These are phyloP conservation scores for Smallanthus sonchifolius DNA, from an alignment of 129 eudicot genomes.

Conservation along the genomic window DNA sequence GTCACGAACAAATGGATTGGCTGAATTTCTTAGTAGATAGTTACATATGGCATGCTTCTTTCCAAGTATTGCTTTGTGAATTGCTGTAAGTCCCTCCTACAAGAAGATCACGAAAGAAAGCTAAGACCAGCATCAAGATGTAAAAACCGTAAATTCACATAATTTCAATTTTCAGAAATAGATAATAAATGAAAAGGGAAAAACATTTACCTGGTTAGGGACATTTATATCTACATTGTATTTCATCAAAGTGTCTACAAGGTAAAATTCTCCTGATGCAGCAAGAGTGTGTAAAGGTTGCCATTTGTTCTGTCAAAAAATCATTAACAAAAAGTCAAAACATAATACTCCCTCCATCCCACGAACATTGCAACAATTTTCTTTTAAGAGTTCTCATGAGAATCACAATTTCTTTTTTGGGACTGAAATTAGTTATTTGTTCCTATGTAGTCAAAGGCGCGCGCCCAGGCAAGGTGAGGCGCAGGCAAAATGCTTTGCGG, in stretches of 20 bases:
- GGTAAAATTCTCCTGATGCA: conserved; percentile 88
- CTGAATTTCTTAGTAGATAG: conserved; percentile 84
- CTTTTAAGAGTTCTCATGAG: neutral
- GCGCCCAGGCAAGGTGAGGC: no score
- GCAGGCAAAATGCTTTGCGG: no score
- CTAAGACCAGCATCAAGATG: neutral
- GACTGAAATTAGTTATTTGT: neutral
- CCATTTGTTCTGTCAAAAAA: conserved; percentile 79
- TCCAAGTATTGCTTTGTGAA: conserved; percentile 83
- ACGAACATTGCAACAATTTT: neutral
- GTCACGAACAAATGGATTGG: conserved; percentile 85
- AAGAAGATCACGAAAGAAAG: conserved; percentile 13
- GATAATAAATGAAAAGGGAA: neutral
- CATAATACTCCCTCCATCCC: neutral
- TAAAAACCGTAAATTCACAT: neutral
- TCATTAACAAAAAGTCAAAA: conserved; percentile 14
- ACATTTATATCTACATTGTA: conserved; percentile 61
- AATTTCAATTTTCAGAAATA: neutral
- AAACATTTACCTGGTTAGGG: conserved; percentile 53
- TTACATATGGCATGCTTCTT: conserved; percentile 87
- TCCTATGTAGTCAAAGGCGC: no score
- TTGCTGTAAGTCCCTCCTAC: conserved; percentile 84
- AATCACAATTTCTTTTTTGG: neutral
- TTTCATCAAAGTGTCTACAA: conserved; percentile 62
- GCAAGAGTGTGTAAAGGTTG: conserved; percentile 85